phyloP scores from a whole-genome alignment of 148 eudicot species.

The Chenopodium quinoa region DNA sequence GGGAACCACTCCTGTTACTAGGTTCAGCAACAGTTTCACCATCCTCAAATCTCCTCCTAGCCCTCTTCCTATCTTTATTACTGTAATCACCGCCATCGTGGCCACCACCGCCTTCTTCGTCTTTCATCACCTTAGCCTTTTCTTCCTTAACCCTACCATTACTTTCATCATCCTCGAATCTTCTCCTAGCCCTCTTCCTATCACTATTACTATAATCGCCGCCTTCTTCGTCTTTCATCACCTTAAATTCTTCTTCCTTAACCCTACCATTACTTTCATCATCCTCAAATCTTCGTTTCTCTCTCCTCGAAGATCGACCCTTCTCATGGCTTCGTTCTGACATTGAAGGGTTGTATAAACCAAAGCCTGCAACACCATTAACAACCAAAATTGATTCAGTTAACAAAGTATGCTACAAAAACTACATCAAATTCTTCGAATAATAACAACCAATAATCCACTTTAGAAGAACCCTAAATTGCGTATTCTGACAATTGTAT shows the following conservation, averaged over 20 bases:
- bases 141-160: slow-evolving; percentile 7
- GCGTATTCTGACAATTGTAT: too few species aligned
- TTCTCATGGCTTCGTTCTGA: too few species aligned
- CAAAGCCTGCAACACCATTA: too few species aligned
- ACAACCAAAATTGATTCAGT: too few species aligned
- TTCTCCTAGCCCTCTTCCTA: slow-evolving; percentile 23
- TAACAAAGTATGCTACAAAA: too few species aligned
- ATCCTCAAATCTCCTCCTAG: slow-evolving; percentile 29
- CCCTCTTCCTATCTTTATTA: slow-evolving; percentile 25
- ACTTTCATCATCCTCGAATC: slow-evolving; percentile 35
- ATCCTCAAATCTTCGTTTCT: slow-evolving; percentile 35
- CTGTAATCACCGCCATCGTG: not conserved
- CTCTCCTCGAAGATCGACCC: too few species aligned
- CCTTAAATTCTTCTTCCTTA: slow-evolving; percentile 6
- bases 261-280: slow-evolving; percentile 1
- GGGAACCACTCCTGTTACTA: slow-evolving; percentile 34
- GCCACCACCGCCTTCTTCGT: slow-evolving; percentile 4
- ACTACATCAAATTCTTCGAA: too few species aligned
- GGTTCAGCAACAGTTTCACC: slow-evolving; percentile 16
- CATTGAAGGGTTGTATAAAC: too few species aligned
- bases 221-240: slow-evolving; percentile 29
- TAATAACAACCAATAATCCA: too few species aligned
- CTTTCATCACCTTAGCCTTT: slow-evolving; percentile 25
- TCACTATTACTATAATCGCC: slow-evolving; percentile 15
- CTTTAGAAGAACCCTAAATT: too few species aligned